phyloP scores from a whole-genome alignment of 2,329 filamentous ascomycete genomes.

The Parasarocladium wereldwijsianum region DNA sequence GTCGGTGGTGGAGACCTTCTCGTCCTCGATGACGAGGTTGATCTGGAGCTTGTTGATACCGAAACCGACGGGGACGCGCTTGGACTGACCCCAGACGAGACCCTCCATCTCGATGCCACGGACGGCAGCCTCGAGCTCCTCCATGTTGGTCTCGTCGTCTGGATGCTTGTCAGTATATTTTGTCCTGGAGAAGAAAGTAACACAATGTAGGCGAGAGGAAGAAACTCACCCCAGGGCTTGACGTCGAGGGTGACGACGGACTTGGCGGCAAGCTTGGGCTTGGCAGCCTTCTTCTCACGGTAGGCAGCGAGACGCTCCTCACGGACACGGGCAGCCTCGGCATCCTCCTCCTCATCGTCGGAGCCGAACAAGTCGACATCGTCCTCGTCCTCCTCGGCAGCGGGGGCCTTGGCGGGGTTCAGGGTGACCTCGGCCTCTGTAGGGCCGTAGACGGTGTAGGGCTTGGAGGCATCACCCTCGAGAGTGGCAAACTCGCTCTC shows the following conservation, averaged over 20 bases:
- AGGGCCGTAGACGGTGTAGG: conserved; percentile 82
- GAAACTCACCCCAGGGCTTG: conserved; percentile 89
- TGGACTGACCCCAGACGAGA: conserved; percentile 88
- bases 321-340: conserved; percentile 68
- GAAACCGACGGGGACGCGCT: conserved; percentile 82
- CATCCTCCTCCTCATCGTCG: conserved; percentile 88
- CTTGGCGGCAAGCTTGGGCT: conserved; percentile 87
- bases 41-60: conserved; percentile 99
- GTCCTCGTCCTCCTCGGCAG: conserved; percentile 57
- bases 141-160: conserved; percentile 93
- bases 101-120: conserved; percentile 80
- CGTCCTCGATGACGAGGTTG: conserved; percentile 93
- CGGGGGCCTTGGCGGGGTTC: conserved; percentile 76
- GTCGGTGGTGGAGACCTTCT: conserved; percentile 79
- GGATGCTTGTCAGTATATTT: conserved; percentile 11
- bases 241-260: conserved; percentile 91
- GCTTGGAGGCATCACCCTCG: conserved; percentile 78
- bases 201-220: not conserved
- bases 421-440: conserved; percentile 62
- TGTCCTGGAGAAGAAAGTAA: not conserved
- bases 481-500: conserved; percentile 86
- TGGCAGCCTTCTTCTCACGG: conserved; percentile 91
- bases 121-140: conserved; percentile 64
- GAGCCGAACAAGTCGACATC: conserved; percentile 89
- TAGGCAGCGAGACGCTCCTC: conserved; percentile 88